Base-by-base conservation (phyloP, 768 basidiomycete genomes). In the Phallus indusiatus region DNA sequence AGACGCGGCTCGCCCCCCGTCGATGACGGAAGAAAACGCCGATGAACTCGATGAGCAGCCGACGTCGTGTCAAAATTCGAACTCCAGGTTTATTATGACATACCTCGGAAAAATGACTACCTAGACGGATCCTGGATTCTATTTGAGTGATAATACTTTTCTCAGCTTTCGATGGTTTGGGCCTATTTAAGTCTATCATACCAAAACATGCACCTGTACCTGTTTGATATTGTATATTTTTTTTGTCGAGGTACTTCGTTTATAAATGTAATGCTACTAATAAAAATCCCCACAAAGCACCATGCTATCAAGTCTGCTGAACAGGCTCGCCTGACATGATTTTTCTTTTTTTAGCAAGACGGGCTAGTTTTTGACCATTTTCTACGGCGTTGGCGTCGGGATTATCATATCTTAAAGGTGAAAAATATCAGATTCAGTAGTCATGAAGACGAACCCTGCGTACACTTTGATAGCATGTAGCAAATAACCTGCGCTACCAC, bases 401-500 rank as follows among this genome's bases (percentile, higher is more conserved):
- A 61, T 89, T 82, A 64, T 89, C 82, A 63, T 82, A 84, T 47
- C 85, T 87, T 60, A 28, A 11, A 49, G 22, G 28, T 28, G 28
- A 28, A 42, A 28, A 7, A 21, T 10, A 36, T 20, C 52, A 34
- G 18, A 8, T 36, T 36, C 14, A 35, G 47, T 42, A 10, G 9
- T 7, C 54, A 20, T 46, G 36, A 24, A 17, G 21, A 37, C 7
- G n/a, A 21, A 18, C 53, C 56, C n/a, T 36, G 59, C 77, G 48
- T 75, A 94, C 88, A 97, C 83, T 80, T 90, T 91, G n/a, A 84
- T 86, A 17, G 85, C 80, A 67, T 89, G 84, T 33, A 97, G 77
- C 48, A 98, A 72, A 72, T 83, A 96, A 0, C 96, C 95, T 14
- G 93, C 94, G 1, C 87, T 85, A 11, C 90, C 91, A 20, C 90